A percentile compares a stretch with the other conserved stretches of the same genome.
These are phyloP conservation scores for Cyclospora cayetanensis DNA, from an alignment of 169 alveolate species.

Conservation along the genomic window DNA sequence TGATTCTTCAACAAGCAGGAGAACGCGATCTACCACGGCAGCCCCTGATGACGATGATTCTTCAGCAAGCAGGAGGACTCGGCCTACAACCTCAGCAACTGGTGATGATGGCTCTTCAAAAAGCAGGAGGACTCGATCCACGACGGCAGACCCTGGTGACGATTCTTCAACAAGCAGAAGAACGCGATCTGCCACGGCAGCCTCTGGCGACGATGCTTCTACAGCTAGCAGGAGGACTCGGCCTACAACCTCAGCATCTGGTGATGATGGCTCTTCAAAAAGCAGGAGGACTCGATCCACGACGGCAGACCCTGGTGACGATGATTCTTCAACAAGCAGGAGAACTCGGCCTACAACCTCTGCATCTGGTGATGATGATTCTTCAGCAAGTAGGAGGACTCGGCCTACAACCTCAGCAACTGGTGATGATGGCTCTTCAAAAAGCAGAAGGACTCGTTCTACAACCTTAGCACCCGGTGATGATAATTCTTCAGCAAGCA, in stretches of 20 bases:
- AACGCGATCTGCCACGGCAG: neutral
- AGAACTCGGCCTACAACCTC: neutral
- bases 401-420: neutral
- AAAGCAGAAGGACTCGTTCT: conserved; percentile 4
- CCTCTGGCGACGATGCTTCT: neutral
- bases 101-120: neutral
- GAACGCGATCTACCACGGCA: neutral
- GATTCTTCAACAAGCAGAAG: neutral
- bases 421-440: neutral
- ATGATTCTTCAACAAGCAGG: neutral
- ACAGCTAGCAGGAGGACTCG: neutral
- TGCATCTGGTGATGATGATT: neutral
- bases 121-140: neutral
- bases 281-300: neutral
- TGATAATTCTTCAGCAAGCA: neutral
- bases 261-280: neutral
- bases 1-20: neutral
- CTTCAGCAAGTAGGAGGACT: neutral
- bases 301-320: neutral
- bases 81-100: neutral
- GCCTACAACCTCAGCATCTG: neutral
- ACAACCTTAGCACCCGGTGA: neutral
- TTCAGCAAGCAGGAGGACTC: neutral
- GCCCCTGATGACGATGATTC: neutral
- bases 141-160: neutral